Evolutionary conservation across 129 eudicot species (phyloP), one percentile per base, ranked within the genome.

Genomic region (Centaurea solstitialis): DNA sequence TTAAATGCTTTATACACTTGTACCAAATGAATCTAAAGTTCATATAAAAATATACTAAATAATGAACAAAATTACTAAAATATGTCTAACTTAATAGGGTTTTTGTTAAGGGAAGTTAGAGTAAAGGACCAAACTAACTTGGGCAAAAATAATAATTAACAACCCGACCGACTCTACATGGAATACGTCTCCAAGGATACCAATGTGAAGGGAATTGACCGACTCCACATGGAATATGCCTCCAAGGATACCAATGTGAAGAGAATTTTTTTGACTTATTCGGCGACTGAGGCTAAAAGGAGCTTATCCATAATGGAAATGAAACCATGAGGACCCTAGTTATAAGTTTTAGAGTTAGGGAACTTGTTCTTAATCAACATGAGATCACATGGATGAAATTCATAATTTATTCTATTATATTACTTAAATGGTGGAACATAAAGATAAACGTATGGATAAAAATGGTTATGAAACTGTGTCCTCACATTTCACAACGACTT

Each of bases 371-470:
- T 57, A 57, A 57, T 21, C 22, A 17, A 57, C 65, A 17, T 57
- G 65, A 57, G 18, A n/a, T 22, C 9, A 57, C 9, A n/a, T 0
- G 18, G 65, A 57, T 2, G 9, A 4, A 57, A 57, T 57, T 57
- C 18, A 21, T 57, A 17, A 57, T 4, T 17, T 57, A 6, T 22
- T 17, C 64, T 17, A 57, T 5, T n/a, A 15, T 53, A 5, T n/a
- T 57, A 57, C 73, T 0, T 65, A 40, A 73, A 66, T 81, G 39
- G 71, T 39, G 41, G 39, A 50, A 66, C 76, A 68, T 74, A 59
- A 71, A 74, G 15, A 74, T 35, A 81, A 81, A 81, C 71, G 69
- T 73, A 81, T 39, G 79, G 68, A 74, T 74, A 64, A 33, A 30
- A 74, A 26, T 17, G 12, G 53, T 35, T 0, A 65, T 65, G 4